Base-by-base conservation (phyloP, 805 yeast species). In the Suhomyces xylopsoci region DNA sequence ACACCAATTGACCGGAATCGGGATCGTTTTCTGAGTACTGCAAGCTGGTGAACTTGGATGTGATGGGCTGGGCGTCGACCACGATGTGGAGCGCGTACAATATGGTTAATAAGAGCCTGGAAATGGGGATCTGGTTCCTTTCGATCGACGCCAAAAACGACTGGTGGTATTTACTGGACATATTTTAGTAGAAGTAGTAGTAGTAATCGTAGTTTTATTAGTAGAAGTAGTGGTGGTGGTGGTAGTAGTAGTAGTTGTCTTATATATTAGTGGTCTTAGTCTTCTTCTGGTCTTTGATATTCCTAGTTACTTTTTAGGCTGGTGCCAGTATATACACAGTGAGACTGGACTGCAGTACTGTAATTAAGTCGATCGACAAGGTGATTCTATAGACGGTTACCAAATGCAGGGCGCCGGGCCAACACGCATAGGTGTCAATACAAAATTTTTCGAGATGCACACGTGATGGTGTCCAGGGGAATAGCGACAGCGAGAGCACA, bases 11-110 rank as follows among this genome's bases (percentile, higher is more conserved):
- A 22, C 26, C 47, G 32, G 22, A 26, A 14, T 49, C 47, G 19
- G 63, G 63, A 9, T 50, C 51, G 8, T 53, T 41, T 6, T 43
- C 57, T 62, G 62, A 57, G 36, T 65, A 60, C 55, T 67, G 77
- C 49, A 77, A 64, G 46, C 67, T 67, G 44, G 76, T 60, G 54
- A 73, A 74, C 53, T 75, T 67, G 51, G 66, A 55, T 20, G 78
- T 68, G 53, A 63, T 58, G 10, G 60, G 63, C 49, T 61, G 64
- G 22, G 58, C 53, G 14, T 70, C 62, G 28, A 54, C 45, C 8
- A 61, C 56, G 34, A 62, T 55, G 53, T 71, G 71, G 14, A 62
- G 46, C n/a, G 59, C 54, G 53, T 66, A 66, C 48, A 74, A 56
- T 7, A 53, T 53, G 3, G 61, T 45, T 47, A 74, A 54, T n/a